Evolutionary conservation across 106 monocot genomes (phyloP), one percentile per base, ranked within the genome.

Genomic region (Dendrobium catenatum): DNA sequence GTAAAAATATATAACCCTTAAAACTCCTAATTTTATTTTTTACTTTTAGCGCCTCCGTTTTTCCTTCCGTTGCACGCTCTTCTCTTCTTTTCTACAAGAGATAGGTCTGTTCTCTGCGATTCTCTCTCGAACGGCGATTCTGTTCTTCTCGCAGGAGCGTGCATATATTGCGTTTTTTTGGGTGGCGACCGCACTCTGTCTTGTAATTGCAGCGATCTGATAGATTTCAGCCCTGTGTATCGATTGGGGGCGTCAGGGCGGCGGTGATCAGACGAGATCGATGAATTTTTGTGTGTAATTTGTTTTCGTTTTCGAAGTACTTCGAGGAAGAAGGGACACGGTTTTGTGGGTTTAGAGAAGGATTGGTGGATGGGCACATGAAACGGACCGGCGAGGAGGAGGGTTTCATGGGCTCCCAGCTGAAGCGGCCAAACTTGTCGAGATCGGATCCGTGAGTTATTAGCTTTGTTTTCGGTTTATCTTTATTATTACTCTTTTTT

Each of bases 371-470:
- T 78, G 80, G 78, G 44, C 73, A 19, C 19, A 64, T 81, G 84
- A 55, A 81, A 29, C 43, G 17, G 19, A 13, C 74, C 4, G 8
- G 66, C 81, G 59, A 6, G 26, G 26, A 20, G 78, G 85, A 88
- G 77, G 79, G 58, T 55, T 72, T 80, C 51, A 86, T 88, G 83
- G 83, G 88, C 43, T 86, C 86, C 4, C 85, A 85, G 67, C 46
- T 80, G 58, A 85, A 79, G 79, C 58, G 81, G 15, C 83, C 83
- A 19, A 85, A 72, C 81, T 47, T 75, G 15, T 59, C 79, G 5
- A 78, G 86, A 79, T 15, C 83, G 47, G 86, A 86, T 86, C 86
- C 75, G 86, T 86, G 77, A 81, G 84, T 81, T 19, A 59, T 58
- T 43, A 24, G 19, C 46, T 46, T 56, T 27, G 15, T 66, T 67